Conservation (phyloP, 805 yeast genomes). For the Ogataea kodamae region DNA sequence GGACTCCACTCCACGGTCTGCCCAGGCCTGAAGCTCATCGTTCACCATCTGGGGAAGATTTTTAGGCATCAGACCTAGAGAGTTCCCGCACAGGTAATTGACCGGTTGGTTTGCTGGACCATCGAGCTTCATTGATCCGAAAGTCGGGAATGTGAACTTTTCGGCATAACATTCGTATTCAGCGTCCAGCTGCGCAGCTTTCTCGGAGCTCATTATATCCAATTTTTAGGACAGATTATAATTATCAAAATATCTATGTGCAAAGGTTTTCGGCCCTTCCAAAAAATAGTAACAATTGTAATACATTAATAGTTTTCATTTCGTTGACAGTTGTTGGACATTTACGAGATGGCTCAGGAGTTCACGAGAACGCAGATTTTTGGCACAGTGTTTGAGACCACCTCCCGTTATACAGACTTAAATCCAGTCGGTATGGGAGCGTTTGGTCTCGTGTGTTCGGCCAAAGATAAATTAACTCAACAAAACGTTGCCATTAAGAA, state of each 20-base stretch:
- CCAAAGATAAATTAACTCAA: slow-evolving; percentile 82
- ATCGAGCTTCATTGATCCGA: slow-evolving; percentile 52
- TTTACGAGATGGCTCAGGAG: slow-evolving; percentile 41
- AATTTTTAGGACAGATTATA: too few species aligned
- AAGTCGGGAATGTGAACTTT: slow-evolving; percentile 65
- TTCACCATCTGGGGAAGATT: slow-evolving; percentile 52
- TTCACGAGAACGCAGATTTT: slow-evolving; percentile 80
- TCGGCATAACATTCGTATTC: slow-evolving; percentile 38
- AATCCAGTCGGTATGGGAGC: slow-evolving; percentile 99
- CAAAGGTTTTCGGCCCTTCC: slow-evolving; percentile 3
- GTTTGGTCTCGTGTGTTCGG: slow-evolving; percentile 95
- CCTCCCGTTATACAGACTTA: slow-evolving; percentile 82
- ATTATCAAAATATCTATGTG: slow-evolving; percentile 3
- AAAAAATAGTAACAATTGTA: slow-evolving; percentile 6
- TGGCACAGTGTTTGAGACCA: slow-evolving; percentile 92
- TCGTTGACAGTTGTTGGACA: too few species aligned
- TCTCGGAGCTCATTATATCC: slow-evolving; percentile 2
- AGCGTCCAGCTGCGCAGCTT: slow-evolving; percentile 37
- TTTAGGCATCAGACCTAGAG: slow-evolving; percentile 87
- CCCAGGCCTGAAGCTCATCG: slow-evolving; percentile 81
- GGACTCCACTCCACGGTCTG: slow-evolving; percentile 72
- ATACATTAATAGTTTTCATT: too few species aligned
- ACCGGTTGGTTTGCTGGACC: slow-evolving; percentile 27
- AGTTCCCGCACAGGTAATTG: slow-evolving; percentile 84
- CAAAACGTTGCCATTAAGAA: slow-evolving; percentile 97